Conservation (phyloP, 441 rosid genomes). For the Gossypium lobatum region DNA sequence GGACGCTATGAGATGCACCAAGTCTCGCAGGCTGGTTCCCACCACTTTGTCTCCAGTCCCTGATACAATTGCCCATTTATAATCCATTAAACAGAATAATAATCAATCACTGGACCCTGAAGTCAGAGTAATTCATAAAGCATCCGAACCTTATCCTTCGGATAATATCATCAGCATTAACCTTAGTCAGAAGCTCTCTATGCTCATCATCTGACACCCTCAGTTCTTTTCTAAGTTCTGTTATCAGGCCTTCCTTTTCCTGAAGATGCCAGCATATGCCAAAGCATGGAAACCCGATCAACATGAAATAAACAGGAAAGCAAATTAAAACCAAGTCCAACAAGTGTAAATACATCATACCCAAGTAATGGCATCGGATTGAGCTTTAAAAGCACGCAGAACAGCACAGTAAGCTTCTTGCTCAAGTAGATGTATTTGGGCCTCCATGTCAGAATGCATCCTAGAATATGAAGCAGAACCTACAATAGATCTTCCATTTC, state of each 20-base stretch:
- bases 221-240: constrained; percentile 86
- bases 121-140: constrained; percentile 8
- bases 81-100: constrained; percentile 11
- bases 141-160: constrained; percentile 64
- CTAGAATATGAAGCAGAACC: constrained; percentile 35
- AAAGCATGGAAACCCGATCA: constrained; percentile 10
- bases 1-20: constrained; percentile 40
- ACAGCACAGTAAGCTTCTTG: constrained; percentile 94
- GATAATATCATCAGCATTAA: constrained; percentile 77
- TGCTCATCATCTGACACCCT: constrained; percentile 98
- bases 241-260: constrained; percentile 93
- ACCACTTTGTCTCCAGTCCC: constrained; percentile 89
- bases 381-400: constrained; percentile 95
- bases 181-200: constrained; percentile 74
- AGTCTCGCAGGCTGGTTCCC: constrained; percentile 57
- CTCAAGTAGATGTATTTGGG: constrained; percentile 84
- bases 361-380: constrained; percentile 96
- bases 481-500: constrained; percentile 46
- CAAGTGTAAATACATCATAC: constrained; percentile 29
- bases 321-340: neutral
- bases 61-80: constrained; percentile 23
- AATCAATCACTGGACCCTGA: constrained; percentile 11
- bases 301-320: constrained; percentile 2
- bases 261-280: constrained; percentile 23
- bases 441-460: constrained; percentile 58